A percentile compares a stretch with the other conserved stretches of the same genome.
phyloP scores from a whole-genome alignment of 2,329 filamentous ascomycete species.

The Dactylonectria estremocensis region DNA sequence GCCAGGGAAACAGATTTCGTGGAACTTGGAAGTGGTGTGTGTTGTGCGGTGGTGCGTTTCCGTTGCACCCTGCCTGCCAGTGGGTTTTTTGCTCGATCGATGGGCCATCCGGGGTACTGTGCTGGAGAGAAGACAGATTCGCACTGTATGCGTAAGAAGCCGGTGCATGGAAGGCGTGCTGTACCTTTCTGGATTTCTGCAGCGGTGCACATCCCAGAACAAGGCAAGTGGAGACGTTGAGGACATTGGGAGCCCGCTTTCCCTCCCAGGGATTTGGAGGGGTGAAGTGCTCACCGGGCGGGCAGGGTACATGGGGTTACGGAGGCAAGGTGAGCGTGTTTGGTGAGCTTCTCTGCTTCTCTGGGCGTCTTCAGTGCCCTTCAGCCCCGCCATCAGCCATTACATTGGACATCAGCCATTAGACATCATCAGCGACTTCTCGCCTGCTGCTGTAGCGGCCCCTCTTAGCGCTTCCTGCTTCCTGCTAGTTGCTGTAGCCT shows the following conservation, averaged over 20 bases:
- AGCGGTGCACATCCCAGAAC: slow-evolving; percentile 14
- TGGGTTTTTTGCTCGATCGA: slow-evolving; percentile 15
- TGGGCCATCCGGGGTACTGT: slow-evolving; percentile 15
- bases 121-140: too few species aligned
- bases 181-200: slow-evolving; percentile 19
- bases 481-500: slow-evolving; percentile 14
- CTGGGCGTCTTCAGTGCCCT: slow-evolving; percentile 31
- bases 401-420: slow-evolving; percentile 9
- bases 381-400: slow-evolving; percentile 40
- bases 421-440: not conserved
- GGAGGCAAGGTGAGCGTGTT: slow-evolving; percentile 23
- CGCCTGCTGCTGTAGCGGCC: not conserved
- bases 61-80: not conserved
- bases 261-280: not conserved
- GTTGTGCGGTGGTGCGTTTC: slow-evolving; percentile 3
- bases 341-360: slow-evolving; percentile 27
- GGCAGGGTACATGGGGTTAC: not conserved
- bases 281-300: slow-evolving; percentile 29
- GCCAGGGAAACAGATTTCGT: not conserved
- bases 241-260: not conserved
- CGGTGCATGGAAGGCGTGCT: slow-evolving; percentile 22
- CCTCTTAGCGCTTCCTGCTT: not conserved
- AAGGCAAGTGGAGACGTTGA: slow-evolving; percentile 13
- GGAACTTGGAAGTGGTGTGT: not conserved
- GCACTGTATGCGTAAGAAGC: slow-evolving; percentile 17